Conservation (phyloP, 495 filamentous ascomycete species). For the Penicillium macrosclerotiorum region DNA sequence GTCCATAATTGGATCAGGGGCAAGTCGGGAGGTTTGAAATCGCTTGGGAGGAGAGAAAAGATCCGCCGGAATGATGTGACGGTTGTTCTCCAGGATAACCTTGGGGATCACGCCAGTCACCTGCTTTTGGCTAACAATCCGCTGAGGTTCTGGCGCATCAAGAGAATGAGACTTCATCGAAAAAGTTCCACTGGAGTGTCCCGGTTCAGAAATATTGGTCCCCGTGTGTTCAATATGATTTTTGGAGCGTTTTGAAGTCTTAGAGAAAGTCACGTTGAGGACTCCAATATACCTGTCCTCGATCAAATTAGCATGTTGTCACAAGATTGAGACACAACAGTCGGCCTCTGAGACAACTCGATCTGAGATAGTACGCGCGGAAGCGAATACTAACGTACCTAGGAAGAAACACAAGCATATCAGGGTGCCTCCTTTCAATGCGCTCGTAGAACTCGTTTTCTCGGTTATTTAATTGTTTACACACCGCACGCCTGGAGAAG, state of each 20-base stretch:
- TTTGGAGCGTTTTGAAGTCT: slow-evolving; percentile 68
- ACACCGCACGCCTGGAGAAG: slow-evolving; percentile 91
- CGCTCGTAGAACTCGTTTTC: slow-evolving; percentile 99
- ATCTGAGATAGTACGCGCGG: not conserved
- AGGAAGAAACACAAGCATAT: slow-evolving; percentile 85
- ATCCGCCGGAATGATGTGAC: slow-evolving; percentile 88
- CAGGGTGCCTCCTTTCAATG: slow-evolving; percentile 83
- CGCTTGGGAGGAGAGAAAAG: slow-evolving; percentile 53
- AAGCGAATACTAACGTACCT: slow-evolving; percentile 60
- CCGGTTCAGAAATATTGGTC: slow-evolving; percentile 15
- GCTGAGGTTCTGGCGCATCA: slow-evolving; percentile 44
- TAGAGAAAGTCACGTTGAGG: slow-evolving; percentile 93
- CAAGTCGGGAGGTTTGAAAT: slow-evolving; percentile 28
- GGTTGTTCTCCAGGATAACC: slow-evolving; percentile 92
- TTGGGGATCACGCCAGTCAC: slow-evolving; percentile 69
- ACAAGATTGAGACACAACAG: no score
- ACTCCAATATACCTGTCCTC: slow-evolving; percentile 85
- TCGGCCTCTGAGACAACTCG: no score
- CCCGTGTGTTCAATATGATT: slow-evolving; percentile 22
- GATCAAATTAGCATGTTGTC: not conserved
- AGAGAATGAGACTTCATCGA: slow-evolving; percentile 12
- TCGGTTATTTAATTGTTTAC: slow-evolving; percentile 94
- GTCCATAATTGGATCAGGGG: slow-evolving; percentile 20
- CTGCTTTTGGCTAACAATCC: slow-evolving; percentile 80
- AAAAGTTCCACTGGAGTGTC: slow-evolving; percentile 18